Conservation (phyloP, 176 grass and related monocot species). For the Hsuehochloa calcarea region DNA sequence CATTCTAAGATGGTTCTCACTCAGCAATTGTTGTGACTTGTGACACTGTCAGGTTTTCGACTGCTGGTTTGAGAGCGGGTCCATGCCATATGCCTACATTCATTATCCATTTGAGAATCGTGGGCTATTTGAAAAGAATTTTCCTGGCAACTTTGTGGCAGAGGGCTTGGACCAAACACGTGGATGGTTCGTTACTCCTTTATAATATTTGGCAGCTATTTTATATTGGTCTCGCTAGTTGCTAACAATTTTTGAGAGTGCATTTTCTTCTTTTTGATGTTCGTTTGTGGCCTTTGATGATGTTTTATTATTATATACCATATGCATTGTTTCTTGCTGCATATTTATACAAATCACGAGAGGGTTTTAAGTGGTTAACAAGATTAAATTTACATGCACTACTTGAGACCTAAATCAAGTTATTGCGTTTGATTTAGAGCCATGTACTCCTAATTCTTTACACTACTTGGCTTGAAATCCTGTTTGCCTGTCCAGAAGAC, state of each 20-base stretch:
- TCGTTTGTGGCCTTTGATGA: not conserved
- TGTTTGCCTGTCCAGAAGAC: not conserved
- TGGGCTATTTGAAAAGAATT: conserved; percentile 94
- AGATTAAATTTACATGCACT: not conserved
- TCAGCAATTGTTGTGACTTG: conserved; percentile 11
- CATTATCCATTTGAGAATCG: conserved; percentile 99
- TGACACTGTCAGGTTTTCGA: conserved; percentile 89
- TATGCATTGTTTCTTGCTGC: not conserved
- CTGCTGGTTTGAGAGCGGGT: conserved; percentile 99
- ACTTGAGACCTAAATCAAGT: not conserved
- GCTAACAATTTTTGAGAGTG: not conserved
- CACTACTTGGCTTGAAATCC: not conserved
- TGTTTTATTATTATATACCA: conserved; percentile 4
- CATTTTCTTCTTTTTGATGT: conserved; percentile 6
- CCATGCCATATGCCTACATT: conserved; percentile 99
- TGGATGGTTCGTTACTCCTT: conserved; percentile 71
- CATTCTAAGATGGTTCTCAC: conserved; percentile 22
- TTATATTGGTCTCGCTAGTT: conserved; percentile 6
- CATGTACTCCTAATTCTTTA: not conserved
- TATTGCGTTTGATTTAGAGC: not conserved
- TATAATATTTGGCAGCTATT: conserved; percentile 10
- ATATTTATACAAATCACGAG: not conserved
- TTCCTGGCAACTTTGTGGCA: conserved; percentile 96
- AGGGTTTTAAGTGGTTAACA: not conserved
- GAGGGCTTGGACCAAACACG: conserved; percentile 98